A percentile compares a stretch with the other conserved stretches of the same genome.
phyloP scores from a whole-genome alignment of 2,329 filamentous ascomycete species.

The Venturia carpophila region DNA sequence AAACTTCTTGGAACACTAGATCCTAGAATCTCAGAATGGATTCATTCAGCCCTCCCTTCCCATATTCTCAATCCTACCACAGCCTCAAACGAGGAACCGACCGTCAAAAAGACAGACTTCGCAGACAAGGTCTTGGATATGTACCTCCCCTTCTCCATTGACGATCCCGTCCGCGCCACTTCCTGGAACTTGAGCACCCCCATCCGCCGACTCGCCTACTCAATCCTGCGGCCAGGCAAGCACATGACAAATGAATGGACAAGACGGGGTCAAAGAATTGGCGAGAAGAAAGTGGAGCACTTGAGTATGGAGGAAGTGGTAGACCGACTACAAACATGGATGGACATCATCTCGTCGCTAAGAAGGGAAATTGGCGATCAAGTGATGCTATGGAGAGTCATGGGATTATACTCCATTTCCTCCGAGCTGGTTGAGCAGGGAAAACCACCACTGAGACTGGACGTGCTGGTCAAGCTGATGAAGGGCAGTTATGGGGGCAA shows the following conservation, averaged over 20 bases:
- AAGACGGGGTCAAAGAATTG: conserved; percentile 7
- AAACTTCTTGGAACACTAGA: background rate
- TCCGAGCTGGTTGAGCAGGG: background rate
- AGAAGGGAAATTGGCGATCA: background rate
- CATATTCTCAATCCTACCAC: background rate
- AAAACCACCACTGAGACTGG: background rate
- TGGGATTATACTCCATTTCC: conserved; percentile 14
- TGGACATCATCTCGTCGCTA: background rate
- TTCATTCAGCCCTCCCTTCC: background rate
- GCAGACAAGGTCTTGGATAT: background rate
- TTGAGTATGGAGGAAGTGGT: background rate
- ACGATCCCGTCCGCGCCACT: conserved; percentile 16
- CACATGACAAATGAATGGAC: conserved; percentile 9
- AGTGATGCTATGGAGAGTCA: background rate
- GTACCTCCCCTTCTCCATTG: conserved; percentile 17
- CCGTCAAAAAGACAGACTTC: background rate
- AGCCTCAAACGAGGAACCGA: background rate
- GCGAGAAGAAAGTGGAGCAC: conserved; percentile 13
- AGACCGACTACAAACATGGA: background rate
- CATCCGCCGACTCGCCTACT: conserved; percentile 17
- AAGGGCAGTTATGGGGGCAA: background rate
- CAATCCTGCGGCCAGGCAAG: background rate
- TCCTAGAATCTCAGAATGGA: conserved; percentile 16
- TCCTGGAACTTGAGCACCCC: conserved; percentile 13
- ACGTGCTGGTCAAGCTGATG: background rate